These are phyloP conservation scores for Cyphellophora attinorum DNA, from an alignment of 2,329 filamentous ascomycete species.

Conservation along the genomic window DNA sequence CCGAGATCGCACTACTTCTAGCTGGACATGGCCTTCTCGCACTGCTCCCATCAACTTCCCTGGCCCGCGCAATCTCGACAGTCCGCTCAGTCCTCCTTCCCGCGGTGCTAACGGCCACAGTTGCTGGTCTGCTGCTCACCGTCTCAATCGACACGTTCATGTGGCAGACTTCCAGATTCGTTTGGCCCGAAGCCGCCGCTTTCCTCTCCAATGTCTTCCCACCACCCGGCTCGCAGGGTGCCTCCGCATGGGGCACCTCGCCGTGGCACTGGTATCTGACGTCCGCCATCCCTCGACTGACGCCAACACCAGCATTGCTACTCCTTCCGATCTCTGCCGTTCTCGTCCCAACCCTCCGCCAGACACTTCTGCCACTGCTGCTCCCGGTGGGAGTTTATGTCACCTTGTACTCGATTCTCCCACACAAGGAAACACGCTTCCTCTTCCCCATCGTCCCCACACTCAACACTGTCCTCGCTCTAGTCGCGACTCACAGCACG, in stretches of 20 bases:
- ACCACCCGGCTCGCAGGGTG: slow-evolving; percentile 46
- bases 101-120: slow-evolving; percentile 55
- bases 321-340: slow-evolving; percentile 22
- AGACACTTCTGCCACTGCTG: slow-evolving; percentile 27
- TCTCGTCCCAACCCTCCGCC: slow-evolving; percentile 2
- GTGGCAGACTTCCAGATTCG: slow-evolving; percentile 71
- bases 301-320: slow-evolving; percentile 61
- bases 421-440: slow-evolving; percentile 95
- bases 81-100: slow-evolving; percentile 43
- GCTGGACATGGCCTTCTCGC: slow-evolving; percentile 57
- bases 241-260: slow-evolving; percentile 77
- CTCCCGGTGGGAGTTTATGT: slow-evolving; percentile 65
- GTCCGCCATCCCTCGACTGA: slow-evolving; percentile 68
- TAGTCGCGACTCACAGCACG: slow-evolving; percentile 63
- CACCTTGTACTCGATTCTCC: slow-evolving; percentile 72
- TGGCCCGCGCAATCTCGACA: slow-evolving; percentile 6
- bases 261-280: slow-evolving; percentile 81
- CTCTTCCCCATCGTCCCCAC: slow-evolving; percentile 79
- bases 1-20: slow-evolving; percentile 77
- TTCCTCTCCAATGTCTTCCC: slow-evolving; percentile 88
- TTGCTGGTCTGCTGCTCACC: slow-evolving; percentile 59
- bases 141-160: slow-evolving; percentile 82
- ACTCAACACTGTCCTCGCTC: slow-evolving; percentile 66
- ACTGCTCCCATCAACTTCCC: slow-evolving; percentile 34
- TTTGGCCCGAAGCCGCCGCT: slow-evolving; percentile 85